Base-by-base conservation (phyloP, 1,284 basidiomycete species). In the Trametes polyzona region DNA sequence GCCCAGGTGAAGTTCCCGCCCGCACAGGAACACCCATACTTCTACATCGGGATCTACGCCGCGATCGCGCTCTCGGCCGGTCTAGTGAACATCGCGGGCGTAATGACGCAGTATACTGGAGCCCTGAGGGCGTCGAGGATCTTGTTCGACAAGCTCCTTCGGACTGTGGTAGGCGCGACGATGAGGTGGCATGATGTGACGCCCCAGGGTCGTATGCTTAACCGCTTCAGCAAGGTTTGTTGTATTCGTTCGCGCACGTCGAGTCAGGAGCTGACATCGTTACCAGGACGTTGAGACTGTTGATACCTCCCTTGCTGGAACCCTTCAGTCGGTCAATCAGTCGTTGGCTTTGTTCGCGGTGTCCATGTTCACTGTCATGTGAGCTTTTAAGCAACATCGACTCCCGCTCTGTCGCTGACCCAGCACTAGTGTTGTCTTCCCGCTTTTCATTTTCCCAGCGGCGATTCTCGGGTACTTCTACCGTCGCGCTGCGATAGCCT, bases 261-360 rank as follows among this genome's bases (percentile, higher is more conserved):
- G 3, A 12, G 10, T 16, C 49, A 24, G 16, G 14, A 7, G n/a
- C n/a, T n/a, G n/a, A n/a, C n/a, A n/a, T n/a, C n/a, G n/a, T n/a
- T n/a, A n/a, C n/a, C 48, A 86, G 76, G 92, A 95, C 68, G 82
- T 93, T 39, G 88, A 92, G 69, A 90, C 87, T 0, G 86, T 94
- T 44, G 92, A 94, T 68, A 76, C 79, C 0, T 84, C 84, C 0
- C 73, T 94, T n/a, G 85, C 86, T 9, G 74, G 79, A 10, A 88
- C 89, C 0, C 73, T 94, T 24, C 84, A 90, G 61, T 80, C 84
- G 5, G 89, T 93, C 46, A 90, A 92, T 62, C 78, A 81, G 0
- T 88, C 89, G 1, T 72, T 93, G 32, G 90, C 89, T 0, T 82
- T 81, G 29, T 88, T 95, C 70, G 78, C 88, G 37, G 84, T 86